Evolutionary conservation across 176 grass and related monocot genomes (phyloP).

Genomic region (Oryza glumipatula): DNA sequence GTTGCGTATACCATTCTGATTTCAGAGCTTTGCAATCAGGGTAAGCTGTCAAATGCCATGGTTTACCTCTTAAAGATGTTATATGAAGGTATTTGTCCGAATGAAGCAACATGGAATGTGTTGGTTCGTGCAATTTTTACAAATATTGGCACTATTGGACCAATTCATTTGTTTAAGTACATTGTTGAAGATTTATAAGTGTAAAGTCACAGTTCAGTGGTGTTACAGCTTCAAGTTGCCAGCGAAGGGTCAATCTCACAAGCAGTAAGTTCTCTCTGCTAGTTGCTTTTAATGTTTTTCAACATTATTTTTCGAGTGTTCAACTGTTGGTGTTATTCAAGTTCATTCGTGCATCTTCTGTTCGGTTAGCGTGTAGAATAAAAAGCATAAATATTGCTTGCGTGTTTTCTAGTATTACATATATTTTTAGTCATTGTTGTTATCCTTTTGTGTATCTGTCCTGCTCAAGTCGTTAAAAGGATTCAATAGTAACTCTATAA

Average conservation of each 20-base stretch:
- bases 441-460: background rate
- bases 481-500: background rate
- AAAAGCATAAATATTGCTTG: constrained; percentile 1
- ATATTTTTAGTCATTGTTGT: background rate
- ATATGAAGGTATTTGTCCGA: constrained; percentile 77
- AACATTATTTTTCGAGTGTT: background rate
- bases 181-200: constrained; percentile 45
- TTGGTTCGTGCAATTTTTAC: constrained; percentile 59
- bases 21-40: constrained; percentile 66
- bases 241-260: constrained; percentile 11
- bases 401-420: constrained; percentile 7
- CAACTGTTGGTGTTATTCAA: constrained; percentile 6
- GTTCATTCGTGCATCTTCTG: constrained; percentile 9
- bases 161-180: constrained; percentile 49
- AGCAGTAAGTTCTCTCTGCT: constrained; percentile 8
- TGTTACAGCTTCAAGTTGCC: constrained; percentile 21
- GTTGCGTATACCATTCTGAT: constrained; percentile 75
- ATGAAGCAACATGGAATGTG: constrained; percentile 78
- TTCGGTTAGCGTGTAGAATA: constrained; percentile 8
- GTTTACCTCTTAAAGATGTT: constrained; percentile 84
- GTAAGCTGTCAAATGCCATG: constrained; percentile 70
- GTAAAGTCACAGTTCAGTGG: background rate
- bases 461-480: background rate
- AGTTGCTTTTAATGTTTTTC: background rate
- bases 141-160: constrained; percentile 30